Evolutionary conservation across 1,284 basidiomycete species (phyloP), one percentile per base, ranked within the genome.

Genomic region (Ganoderma resinaceum): DNA sequence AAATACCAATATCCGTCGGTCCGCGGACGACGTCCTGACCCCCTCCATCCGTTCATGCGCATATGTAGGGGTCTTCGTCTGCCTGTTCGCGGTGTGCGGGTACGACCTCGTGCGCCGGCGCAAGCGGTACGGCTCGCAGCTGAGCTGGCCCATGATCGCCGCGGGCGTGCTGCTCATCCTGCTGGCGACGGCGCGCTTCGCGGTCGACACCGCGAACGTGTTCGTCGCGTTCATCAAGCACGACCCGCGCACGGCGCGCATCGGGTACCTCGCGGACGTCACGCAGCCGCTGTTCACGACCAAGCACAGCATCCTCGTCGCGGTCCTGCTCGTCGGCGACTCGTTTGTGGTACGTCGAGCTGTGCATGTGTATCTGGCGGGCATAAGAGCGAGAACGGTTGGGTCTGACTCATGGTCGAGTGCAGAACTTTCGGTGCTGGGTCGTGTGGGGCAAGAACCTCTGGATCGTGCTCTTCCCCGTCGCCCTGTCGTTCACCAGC

Each of bases 201-300:
- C 61, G 0, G 66, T 71, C 29, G 72, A 75, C 55, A 63, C 67
- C 37, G 60, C 69, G 33, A 70, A 73, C 62, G 52, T 74, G 31
- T 70, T 71, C 57, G 38, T 60, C 33, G 73, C 72, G 3, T 74
- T 74, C 66, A 66, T 75, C 43, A 35, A 61, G 53, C 62, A 61
- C 43, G 69, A 69, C 38, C 69, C 77, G 76, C 29, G 70, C 83
- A 1, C 80, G 93, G 3, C 78, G 76, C 9, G 77, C 80, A 1
- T 87, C 86, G 43, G 74, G 89, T 9, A 80, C 84, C 18, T 75
- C 82, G 33, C 89, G 87, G 74, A 79, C 77, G 23, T 80, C 80
- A 53, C 72, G 73, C 46, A 76, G 78, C 65, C 62, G 3, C 38
- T 75, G 14, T 75, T 73, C 57, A 66, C 64, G n/a, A 61, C 66